phyloP scores from a whole-genome alignment of 306 rosid genomes.

The Malus sieversii region DNA sequence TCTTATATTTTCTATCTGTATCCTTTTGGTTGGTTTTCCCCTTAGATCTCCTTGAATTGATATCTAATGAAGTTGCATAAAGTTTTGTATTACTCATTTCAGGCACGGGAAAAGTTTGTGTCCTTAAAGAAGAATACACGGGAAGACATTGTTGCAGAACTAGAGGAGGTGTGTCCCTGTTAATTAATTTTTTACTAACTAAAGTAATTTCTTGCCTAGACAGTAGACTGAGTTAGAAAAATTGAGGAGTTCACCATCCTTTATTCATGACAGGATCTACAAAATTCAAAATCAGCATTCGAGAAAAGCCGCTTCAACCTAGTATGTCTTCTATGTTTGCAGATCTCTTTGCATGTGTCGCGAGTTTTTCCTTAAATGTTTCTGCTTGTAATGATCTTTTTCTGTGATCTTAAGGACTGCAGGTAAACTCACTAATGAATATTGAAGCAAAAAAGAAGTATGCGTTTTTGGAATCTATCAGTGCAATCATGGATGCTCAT shows the following conservation, averaged over 20 bases:
- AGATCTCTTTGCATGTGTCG: conserved; percentile 4
- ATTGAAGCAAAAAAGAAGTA: conserved; percentile 94
- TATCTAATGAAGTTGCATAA: conserved; percentile 18
- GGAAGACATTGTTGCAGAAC: conserved; percentile 70
- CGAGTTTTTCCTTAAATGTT: conserved; percentile 4
- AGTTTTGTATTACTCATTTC: conserved; percentile 16
- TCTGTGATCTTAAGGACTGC: conserved; percentile 66
- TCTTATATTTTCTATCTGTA: background rate
- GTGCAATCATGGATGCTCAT: conserved; percentile 98
- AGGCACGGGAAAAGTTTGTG: conserved; percentile 92
- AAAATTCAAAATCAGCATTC: conserved; percentile 86
- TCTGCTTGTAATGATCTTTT: conserved; percentile 29
- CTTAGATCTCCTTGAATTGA: conserved; percentile 1
- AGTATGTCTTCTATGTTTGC: conserved; percentile 50
- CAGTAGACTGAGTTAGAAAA: background rate
- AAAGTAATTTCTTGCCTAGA: background rate
- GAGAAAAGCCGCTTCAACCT: conserved; percentile 98
- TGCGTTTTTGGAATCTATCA: conserved; percentile 86
- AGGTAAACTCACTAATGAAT: conserved; percentile 89
- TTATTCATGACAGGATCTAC: conserved; percentile 62
- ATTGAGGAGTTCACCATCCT: conserved; percentile 21
- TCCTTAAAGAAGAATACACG: conserved; percentile 88
- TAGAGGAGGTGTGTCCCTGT: conserved; percentile 69
- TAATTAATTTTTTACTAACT: background rate
- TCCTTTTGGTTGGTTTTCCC: background rate